These are phyloP conservation scores for Fusarium poae DNA, from an alignment of 2,329 filamentous ascomycete genomes.

Conservation along the genomic window DNA sequence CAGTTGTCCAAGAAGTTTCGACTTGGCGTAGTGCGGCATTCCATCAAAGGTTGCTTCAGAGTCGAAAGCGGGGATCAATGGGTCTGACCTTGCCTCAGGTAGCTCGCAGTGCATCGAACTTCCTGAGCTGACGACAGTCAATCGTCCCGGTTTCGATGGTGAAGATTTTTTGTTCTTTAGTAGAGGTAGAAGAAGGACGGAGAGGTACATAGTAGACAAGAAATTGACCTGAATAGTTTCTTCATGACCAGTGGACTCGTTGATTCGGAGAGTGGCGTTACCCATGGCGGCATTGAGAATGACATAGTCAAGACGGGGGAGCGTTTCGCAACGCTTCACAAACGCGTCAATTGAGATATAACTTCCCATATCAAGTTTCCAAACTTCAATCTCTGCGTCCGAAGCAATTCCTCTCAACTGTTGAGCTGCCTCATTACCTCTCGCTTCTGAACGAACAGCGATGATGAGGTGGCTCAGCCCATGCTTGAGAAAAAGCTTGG, in stretches of 20 bases:
- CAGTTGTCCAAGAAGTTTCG: neutral
- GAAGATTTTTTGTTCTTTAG: neutral
- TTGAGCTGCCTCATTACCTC: neutral
- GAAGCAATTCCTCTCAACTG: neutral
- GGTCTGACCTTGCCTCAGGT: slow-evolving; percentile 1
- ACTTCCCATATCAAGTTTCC: slow-evolving; percentile 5
- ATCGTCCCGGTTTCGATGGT: neutral
- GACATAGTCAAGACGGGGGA: neutral
- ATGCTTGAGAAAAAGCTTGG: neutral
- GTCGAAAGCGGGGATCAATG: neutral
- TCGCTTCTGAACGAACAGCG: neutral
- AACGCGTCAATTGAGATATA: neutral
- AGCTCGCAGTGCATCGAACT: neutral
- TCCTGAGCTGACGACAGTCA: slow-evolving; percentile 8
- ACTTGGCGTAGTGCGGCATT: neutral
- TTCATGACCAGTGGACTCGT: slow-evolving; percentile 4
- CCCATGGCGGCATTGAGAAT: slow-evolving; percentile 20
- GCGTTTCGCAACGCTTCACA: neutral
- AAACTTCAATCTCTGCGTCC: neutral
- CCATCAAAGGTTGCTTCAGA: neutral
- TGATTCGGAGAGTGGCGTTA: neutral
- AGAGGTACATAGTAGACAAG: slow-evolving; percentile 1
- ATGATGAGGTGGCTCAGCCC: slow-evolving; percentile 6
- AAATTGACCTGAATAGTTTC: slow-evolving; percentile 17
- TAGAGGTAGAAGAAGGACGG: neutral